Base-by-base conservation (phyloP, 331 rosid species). In the Spiraea crenata region DNA sequence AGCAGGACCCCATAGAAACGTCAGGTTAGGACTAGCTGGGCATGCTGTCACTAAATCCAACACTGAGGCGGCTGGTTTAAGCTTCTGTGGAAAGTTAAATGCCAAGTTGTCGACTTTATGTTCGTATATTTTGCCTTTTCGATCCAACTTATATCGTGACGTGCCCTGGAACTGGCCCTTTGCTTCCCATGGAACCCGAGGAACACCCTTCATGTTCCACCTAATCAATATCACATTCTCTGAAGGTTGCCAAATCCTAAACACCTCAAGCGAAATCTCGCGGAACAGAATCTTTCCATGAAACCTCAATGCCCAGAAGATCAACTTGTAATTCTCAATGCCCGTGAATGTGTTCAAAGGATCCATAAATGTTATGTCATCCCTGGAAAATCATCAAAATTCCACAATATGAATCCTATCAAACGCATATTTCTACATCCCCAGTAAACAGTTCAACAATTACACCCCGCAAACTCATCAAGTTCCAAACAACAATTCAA, bases 141-240 rank as follows among this genome's bases (percentile, higher is more conserved):
- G 78, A 72, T 91, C 99, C 80, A 93, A 68, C 52, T 91, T 93
- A 63, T 87, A 93, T 54, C 90, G 74, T 4, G 97, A 93, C 34
- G 99, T 93, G 15, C 99, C 99, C 62, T 93, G 97, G 83, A 93
- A 93, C 45, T 91, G 85, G 34, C 99, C 99, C 73, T 81, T 80
- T 15, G 95, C 74, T 72, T 91, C 99, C 99, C 99, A 93, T 64
- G 99, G 97, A 65, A 93, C 96, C n/a, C 99, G 47, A 16, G 99
- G 99, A 60, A 83, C 88, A 1, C 99, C 99, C 78, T 71, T 87
- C 82, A 90, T 73, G 79, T 87, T 93, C 99, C 99, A 93, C 67
- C 96, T 85, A 11, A 93, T 85, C 84, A 85, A 65, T 50, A 93
- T 91, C 57, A 87, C 89, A 76, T 91, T 93, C 89, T 91, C 95